Evolutionary conservation across 2,329 filamentous ascomycete genomes (phyloP), one percentile per base, ranked within the genome.

Genomic region (Volutella citrinella): DNA sequence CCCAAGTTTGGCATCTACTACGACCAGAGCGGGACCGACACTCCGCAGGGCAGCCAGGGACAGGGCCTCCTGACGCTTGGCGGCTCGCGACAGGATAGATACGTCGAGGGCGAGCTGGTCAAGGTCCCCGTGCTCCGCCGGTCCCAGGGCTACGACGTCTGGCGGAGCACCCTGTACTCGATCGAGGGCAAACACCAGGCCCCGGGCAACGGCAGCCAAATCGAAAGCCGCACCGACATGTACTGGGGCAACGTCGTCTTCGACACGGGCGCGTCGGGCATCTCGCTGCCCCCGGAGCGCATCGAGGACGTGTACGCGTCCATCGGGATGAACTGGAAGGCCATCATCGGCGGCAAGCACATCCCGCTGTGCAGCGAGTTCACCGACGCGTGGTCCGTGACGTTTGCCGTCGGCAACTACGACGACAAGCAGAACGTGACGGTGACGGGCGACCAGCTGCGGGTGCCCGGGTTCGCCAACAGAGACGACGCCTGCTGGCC

Each of bases 301-400:
- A 45, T 59, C 11, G 38, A 48, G 3, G 34, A 38, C 1, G 41
- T 64, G 21, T 64, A 64, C 42, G 40, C 42, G 19, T 52, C 55
- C 1, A 56, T 64, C 17, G 59, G 60, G 3, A 55, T 57, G 59
- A 59, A 63, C 54, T 61, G 44, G 42, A 57, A 47, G 0, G 52
- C 52, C 2, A 56, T 64, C 31, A 19, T 55, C 8, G 27, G 27
- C 0, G 48, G 48, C 18, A 36, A 57, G 0, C 46, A 54, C 26
- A 38, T 62, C 27, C 59, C 57, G 6, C 37, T 57, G 15, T 64
- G 61, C 48, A 48, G 33, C 42, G 59, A 64, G 21, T 63, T 64
- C 38, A 63, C 57, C 34, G 40, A 55, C 21, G 44, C 51, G 35
- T 64, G 61, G 61, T 56, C 55, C 3, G 21, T 61, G 11, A 43